A percentile compares a stretch with the other conserved stretches of the same genome.
Conservation (phyloP, 1,284 basidiomycete genomes). For the Athelia psychrophila region DNA sequence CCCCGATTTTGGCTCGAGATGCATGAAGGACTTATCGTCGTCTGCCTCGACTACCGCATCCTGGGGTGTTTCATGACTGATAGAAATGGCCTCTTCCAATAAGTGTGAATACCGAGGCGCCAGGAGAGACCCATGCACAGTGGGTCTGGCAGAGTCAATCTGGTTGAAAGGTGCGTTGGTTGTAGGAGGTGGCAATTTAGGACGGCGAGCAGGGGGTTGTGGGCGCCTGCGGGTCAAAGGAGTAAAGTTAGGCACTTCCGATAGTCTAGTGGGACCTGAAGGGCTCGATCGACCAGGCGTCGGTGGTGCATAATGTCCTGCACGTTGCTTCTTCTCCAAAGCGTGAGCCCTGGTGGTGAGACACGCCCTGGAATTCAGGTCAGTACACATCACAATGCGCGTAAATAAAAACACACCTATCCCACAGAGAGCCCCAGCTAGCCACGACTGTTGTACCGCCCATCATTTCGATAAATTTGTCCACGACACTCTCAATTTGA, state of each 20-base stretch:
- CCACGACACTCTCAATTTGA: slow-evolving; percentile 49
- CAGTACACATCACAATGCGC: slow-evolving; percentile 3
- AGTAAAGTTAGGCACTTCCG: slow-evolving; percentile 50
- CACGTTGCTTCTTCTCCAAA: slow-evolving; percentile 59
- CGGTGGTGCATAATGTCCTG: slow-evolving; percentile 54
- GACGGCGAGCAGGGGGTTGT: not conserved
- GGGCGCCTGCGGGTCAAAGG: slow-evolving; percentile 31
- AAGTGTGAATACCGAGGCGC: slow-evolving; percentile 58
- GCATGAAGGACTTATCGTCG: no score
- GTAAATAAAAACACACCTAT: slow-evolving; percentile 36
- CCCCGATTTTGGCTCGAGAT: slow-evolving; percentile 1
- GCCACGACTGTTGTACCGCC: slow-evolving; percentile 39
- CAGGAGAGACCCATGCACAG: slow-evolving; percentile 35
- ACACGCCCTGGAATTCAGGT: slow-evolving; percentile 39
- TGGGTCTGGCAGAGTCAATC: not conserved
- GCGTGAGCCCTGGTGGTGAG: slow-evolving; percentile 52
- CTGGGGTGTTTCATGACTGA: slow-evolving; percentile 16
- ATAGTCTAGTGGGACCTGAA: slow-evolving; percentile 12
- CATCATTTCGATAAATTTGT: slow-evolving; percentile 45
- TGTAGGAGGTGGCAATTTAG: slow-evolving; percentile 4
- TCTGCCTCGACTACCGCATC: no score
- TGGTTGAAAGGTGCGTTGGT: not conserved
- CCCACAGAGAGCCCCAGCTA: slow-evolving; percentile 47
- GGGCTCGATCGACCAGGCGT: slow-evolving; percentile 20
- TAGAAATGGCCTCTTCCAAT: slow-evolving; percentile 46